A percentile compares a stretch with the other conserved stretches of the same genome.
Conservation (phyloP, 2,329 filamentous ascomycete genomes). For the Neospermospora avenae region DNA sequence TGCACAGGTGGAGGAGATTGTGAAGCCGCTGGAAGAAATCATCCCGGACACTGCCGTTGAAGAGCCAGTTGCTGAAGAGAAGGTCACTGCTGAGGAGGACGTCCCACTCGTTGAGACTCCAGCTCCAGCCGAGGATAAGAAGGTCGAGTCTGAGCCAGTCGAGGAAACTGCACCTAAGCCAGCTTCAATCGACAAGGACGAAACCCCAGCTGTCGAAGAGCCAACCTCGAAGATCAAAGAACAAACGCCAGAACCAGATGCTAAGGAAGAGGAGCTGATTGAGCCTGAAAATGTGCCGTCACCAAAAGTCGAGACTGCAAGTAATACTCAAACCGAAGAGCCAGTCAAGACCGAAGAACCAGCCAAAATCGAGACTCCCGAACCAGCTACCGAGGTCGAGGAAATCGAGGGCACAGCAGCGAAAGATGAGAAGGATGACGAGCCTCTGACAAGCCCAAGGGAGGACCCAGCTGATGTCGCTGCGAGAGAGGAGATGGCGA, state of each 20-base stretch:
- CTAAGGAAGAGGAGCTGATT: neutral
- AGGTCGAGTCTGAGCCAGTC: constrained; percentile 5
- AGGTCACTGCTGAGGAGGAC: constrained; percentile 14
- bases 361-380: constrained; percentile 8
- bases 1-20: constrained; percentile 15
- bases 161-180: constrained; percentile 10
- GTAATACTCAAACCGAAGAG: neutral
- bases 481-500: constrained; percentile 9
- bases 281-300: neutral
- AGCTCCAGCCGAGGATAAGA: constrained; percentile 12
- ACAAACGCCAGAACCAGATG: neutral
- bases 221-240: neutral
- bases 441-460: neutral
- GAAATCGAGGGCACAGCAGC: no score
- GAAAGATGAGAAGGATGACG: neutral
- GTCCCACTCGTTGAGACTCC: constrained; percentile 22
- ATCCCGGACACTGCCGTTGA: constrained; percentile 28
- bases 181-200: constrained; percentile 2
- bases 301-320: neutral
- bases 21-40: constrained; percentile 12
- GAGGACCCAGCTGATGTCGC: constrained; percentile 7
- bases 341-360: constrained; percentile 4
- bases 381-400: no score
- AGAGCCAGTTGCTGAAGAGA: constrained; percentile 21
- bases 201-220: neutral